Conservation (phyloP, 2,329 filamentous ascomycete genomes). For the Arthroderma sp. region DNA sequence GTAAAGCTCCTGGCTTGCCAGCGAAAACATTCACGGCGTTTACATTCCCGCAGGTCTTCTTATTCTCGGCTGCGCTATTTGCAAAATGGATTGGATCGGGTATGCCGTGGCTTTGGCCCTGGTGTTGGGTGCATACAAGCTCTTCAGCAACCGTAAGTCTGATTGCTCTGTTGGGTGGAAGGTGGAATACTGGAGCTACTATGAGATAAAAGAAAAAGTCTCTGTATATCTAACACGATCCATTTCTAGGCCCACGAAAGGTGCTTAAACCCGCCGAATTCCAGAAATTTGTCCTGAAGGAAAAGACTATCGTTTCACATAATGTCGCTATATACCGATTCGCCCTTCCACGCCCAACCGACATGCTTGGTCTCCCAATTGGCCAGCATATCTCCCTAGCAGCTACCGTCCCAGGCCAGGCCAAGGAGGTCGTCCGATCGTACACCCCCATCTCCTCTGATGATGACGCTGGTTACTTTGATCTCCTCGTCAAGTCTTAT, state of each 20-base stretch:
- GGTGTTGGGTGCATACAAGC: constrained; percentile 56
- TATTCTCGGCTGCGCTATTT: constrained; percentile 59
- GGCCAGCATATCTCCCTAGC: constrained; percentile 98
- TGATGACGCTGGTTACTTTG: constrained; percentile 80
- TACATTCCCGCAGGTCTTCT: constrained; percentile 73
- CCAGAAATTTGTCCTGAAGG: constrained; percentile 82
- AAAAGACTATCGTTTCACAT: constrained; percentile 93
- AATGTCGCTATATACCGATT: constrained; percentile 99
- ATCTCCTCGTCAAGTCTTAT: constrained; percentile 96
- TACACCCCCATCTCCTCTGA: constrained; percentile 89
- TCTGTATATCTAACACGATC: neutral
- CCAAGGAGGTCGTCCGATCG: constrained; percentile 75
- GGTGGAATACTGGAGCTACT: neutral
- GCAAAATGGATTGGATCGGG: constrained; percentile 64
- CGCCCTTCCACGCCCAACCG: constrained; percentile 59
- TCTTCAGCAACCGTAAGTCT: constrained; percentile 55
- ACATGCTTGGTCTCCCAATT: constrained; percentile 90
- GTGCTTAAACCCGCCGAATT: constrained; percentile 77
- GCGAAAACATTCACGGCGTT: constrained; percentile 59
- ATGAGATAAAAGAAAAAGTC: neutral
- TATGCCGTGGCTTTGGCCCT: constrained; percentile 57
- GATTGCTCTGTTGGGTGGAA: neutral
- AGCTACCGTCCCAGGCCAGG: constrained; percentile 60
- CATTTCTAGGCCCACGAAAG: constrained; percentile 53
- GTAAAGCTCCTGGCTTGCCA: constrained; percentile 15